Evolutionary conservation across 2,329 filamentous ascomycete genomes (phyloP).

Genomic region (Zymoseptoria pseudotritici): DNA sequence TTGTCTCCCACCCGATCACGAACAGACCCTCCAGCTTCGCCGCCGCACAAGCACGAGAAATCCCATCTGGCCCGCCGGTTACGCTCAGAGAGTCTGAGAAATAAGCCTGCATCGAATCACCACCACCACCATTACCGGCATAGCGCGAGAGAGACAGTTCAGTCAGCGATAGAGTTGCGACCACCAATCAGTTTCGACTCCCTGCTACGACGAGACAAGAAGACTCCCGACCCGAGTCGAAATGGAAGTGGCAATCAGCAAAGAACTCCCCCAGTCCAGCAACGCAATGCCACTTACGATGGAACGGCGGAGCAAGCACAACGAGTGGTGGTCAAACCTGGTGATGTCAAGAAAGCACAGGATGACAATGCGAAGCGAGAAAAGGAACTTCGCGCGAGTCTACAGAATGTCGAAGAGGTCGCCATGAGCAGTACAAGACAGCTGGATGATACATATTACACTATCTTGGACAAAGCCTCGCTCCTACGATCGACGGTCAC

Average conservation of each 20-base stretch:
- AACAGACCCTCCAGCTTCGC: constrained; percentile 12
- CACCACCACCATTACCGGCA: constrained; percentile 20
- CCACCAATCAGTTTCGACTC: constrained; percentile 39
- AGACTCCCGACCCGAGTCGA: constrained; percentile 19
- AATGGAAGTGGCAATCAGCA: constrained; percentile 14
- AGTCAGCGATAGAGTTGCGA: constrained; percentile 39
- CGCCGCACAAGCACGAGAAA: constrained; percentile 10
- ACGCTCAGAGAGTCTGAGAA: constrained; percentile 16
- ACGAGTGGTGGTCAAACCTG: constrained; percentile 27
- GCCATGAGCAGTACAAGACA: constrained; percentile 56
- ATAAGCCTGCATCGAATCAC: constrained; percentile 13
- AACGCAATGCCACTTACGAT: constrained; percentile 8
- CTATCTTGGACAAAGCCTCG: constrained; percentile 61
- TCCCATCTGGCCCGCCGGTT: constrained; percentile 15
- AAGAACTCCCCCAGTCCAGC: constrained; percentile 6
- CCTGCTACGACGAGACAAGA: constrained; percentile 32
- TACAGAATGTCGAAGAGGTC: constrained; percentile 43
- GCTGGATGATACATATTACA: constrained; percentile 68
- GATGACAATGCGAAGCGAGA: constrained; percentile 33
- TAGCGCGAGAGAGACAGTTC: constrained; percentile 35
- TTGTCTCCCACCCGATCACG: constrained; percentile 14
- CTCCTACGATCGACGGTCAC: constrained; percentile 57
- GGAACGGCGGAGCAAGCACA: constrained; percentile 16
- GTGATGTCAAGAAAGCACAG: constrained; percentile 34
- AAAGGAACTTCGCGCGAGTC: constrained; percentile 33